These are phyloP conservation scores for Lepiota venenata DNA, from an alignment of 768 basidiomycete species.

Conservation along the genomic window DNA sequence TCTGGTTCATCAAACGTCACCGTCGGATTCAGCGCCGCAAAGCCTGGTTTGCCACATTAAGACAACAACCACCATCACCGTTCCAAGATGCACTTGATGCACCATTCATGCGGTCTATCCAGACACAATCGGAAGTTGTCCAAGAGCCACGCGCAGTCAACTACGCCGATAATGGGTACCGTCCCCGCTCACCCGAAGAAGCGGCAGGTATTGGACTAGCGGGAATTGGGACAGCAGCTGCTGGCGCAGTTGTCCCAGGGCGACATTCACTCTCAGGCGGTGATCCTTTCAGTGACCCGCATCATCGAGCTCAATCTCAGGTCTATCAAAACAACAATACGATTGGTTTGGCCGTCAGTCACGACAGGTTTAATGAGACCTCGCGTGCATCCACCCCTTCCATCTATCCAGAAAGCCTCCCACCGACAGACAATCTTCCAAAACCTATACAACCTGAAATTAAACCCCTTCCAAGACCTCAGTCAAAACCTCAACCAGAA, in stretches of 20 bases:
- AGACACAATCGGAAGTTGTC: slow-evolving; percentile 22
- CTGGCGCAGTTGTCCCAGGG: not conserved
- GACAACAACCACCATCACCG: slow-evolving; percentile 26
- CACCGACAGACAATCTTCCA: slow-evolving; percentile 28
- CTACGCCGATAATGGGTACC: slow-evolving; percentile 2
- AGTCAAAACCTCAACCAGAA: not conserved
- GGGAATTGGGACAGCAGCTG: not conserved
- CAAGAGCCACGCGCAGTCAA: slow-evolving; percentile 7
- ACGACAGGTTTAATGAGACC: not conserved
- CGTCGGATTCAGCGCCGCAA: slow-evolving; percentile 33
- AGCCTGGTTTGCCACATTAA: slow-evolving; percentile 34
- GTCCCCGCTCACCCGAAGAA: not conserved
- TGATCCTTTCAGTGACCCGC: slow-evolving; percentile 34
- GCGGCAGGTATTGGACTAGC: slow-evolving; percentile 3
- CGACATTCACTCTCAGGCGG: slow-evolving; percentile 10
- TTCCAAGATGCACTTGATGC: slow-evolving; percentile 10
- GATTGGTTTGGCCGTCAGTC: slow-evolving; percentile 6
- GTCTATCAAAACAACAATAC: slow-evolving; percentile 16
- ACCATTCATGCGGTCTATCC: slow-evolving; percentile 25
- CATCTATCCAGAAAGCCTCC: slow-evolving; percentile 44
- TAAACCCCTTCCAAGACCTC: not conserved
- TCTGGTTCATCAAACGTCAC: slow-evolving; percentile 40
- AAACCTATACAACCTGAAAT: slow-evolving; percentile 9
- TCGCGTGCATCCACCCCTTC: slow-evolving; percentile 39
- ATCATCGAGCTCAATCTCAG: slow-evolving; percentile 12